Conservation (phyloP, 2,329 filamentous ascomycete genomes). For the Stachybotrys elegans region DNA sequence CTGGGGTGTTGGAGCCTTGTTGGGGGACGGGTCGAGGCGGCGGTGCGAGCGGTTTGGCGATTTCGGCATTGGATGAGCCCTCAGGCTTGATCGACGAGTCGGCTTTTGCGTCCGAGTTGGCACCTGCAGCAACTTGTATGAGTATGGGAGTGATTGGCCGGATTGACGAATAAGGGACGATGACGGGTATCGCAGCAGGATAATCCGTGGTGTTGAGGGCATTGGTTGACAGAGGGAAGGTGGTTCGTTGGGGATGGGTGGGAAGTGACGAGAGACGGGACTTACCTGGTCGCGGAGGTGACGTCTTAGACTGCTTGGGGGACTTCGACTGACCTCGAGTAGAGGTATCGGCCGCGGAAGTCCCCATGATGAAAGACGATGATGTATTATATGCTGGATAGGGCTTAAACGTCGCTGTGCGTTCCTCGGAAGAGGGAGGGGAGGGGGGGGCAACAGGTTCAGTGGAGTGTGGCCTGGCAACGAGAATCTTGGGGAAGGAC, state of each 20-base stretch:
- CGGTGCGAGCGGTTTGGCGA: conserved; percentile 62
- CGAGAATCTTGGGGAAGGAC: conserved; percentile 16
- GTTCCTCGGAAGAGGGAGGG: conserved; percentile 20
- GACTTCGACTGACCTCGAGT: conserved; percentile 41
- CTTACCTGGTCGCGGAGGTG: conserved; percentile 40
- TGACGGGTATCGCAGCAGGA: conserved; percentile 3
- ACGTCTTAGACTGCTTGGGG: conserved; percentile 39
- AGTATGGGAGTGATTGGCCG: conserved; percentile 13
- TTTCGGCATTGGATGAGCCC: conserved; percentile 48
- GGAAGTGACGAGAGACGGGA: conserved; percentile 8
- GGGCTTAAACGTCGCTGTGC: conserved; percentile 6
- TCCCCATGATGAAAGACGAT: conserved; percentile 47
- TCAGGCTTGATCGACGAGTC: conserved; percentile 45
- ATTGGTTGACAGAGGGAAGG: not conserved
- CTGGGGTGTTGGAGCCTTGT: conserved; percentile 50
- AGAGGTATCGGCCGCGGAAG: conserved; percentile 34
- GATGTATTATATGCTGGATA: conserved; percentile 35
- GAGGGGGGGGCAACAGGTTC: conserved; percentile 20
- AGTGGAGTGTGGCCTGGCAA: conserved; percentile 12
- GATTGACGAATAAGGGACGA: conserved; percentile 3
- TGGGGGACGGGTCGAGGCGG: conserved; percentile 55
- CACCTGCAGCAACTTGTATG: too few species aligned
- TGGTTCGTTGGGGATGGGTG: conserved; percentile 7
- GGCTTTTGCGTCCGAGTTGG: conserved; percentile 40
- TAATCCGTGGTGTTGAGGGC: not conserved